Evolutionary conservation across 1,284 basidiomycete genomes (phyloP), one percentile per base, ranked within the genome.

Genomic region (Sporisorium exsertum): DNA sequence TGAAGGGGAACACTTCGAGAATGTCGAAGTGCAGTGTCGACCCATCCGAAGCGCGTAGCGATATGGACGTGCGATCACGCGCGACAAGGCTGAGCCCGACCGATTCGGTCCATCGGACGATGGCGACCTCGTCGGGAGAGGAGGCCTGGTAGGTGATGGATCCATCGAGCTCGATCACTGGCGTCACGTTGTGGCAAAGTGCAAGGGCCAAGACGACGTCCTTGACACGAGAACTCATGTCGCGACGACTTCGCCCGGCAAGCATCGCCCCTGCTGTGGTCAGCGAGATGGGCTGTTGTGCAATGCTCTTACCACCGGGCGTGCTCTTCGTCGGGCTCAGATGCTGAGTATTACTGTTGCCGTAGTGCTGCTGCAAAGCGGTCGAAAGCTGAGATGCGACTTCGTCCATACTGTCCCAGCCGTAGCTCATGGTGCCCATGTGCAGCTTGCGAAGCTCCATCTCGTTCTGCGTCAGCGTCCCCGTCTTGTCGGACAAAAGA

Each of bases 391-490:
- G 93, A 86, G 93, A 92, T 0, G 92, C 90, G 3, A 99, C 94
- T 85, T 99, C 97, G 82, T 99, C 97, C 95, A 99, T 98, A 10
- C 95, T 92, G 81, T 99, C 97, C 81, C 89, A 92, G 0, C 94
- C 94, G 84, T 96, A 99, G 3, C 94, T 95, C 89, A 99, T 94
- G 0, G 97, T 99, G 3, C 97, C 97, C 92, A 99, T 94, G 83
- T 99, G 96, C 40, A 99, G 88, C 85, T 97, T 98, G 87, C 93
- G 95, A 90, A 99, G 92, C 86, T 99, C 96, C 97, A 99, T 99
- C 85, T 97, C 96, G 83, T 99, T 99, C 86, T 97, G 93, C 0
- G 97, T 99, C 59, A 99, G 87, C 4, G 97, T 99, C 0, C 97
- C 97, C 0, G 97, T 99, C 88, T 99, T 99, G 86, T 99, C 96